phyloP scores from a whole-genome alignment of 2,329 filamentous ascomycete species.

The Dothiorella sarmentorum region DNA sequence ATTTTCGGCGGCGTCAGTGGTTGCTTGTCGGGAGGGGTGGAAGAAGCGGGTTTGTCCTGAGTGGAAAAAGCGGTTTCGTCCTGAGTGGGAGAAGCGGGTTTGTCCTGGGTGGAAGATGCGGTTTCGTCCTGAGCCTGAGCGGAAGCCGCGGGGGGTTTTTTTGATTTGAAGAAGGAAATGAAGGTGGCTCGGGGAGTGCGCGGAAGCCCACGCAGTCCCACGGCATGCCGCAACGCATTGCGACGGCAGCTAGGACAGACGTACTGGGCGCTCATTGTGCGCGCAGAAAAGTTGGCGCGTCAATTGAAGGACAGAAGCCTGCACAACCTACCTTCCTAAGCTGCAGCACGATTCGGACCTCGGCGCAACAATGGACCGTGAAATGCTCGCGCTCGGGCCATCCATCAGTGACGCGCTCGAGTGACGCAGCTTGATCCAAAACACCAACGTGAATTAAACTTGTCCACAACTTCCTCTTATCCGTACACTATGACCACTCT shows the following conservation, averaged over 20 bases:
- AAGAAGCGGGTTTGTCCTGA: not conserved
- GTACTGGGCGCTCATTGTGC: conserved; percentile 14
- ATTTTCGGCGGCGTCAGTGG: too few relatives aligned
- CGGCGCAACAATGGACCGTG: not conserved
- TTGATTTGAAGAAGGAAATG: conserved; percentile 6
- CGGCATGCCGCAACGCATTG: not conserved
- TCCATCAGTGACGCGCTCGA: not conserved
- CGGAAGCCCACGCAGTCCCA: not conserved
- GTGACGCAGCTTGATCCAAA: not conserved
- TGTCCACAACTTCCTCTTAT: not conserved
- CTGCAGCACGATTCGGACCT: conserved; percentile 1
- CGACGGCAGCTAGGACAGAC: conserved; percentile 16
- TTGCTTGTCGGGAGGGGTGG: too few relatives aligned
- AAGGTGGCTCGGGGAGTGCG: not conserved
- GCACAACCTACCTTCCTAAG: not conserved
- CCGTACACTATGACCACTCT: conserved; percentile 69
- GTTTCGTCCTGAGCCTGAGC: not conserved
- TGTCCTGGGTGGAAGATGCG: not conserved
- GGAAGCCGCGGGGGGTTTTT: not conserved
- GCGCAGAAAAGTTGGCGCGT: not conserved
- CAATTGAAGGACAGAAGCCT: not conserved
- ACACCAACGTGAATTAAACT: not conserved
- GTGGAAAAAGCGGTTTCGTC: not conserved
- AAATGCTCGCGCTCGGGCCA: conserved; percentile 8
- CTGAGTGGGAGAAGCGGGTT: not conserved